phyloP scores from a whole-genome alignment of 2,329 filamentous ascomycete genomes.

The Huntiella moniliformis region DNA sequence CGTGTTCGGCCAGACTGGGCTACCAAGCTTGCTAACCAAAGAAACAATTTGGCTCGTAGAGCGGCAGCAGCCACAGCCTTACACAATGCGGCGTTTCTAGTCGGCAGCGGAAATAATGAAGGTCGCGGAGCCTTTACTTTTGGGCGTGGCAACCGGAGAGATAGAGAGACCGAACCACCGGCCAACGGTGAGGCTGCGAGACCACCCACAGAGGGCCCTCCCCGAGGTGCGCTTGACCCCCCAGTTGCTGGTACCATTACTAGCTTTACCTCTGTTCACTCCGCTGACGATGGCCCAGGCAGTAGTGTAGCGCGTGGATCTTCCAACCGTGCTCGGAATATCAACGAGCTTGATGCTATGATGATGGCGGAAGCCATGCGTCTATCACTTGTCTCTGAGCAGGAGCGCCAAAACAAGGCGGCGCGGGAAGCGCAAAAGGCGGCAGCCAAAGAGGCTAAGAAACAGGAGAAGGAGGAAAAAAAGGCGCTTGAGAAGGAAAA shows the following conservation, averaged over 20 bases:
- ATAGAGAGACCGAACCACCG: neutral
- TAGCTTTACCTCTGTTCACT: slow-evolving; percentile 1
- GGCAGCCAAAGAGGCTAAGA: slow-evolving; percentile 61
- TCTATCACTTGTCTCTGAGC: slow-evolving; percentile 75
- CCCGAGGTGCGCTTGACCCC: neutral
- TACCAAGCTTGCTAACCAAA: slow-evolving; percentile 67
- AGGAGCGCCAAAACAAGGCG: slow-evolving; percentile 72
- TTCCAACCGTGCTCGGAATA: neutral
- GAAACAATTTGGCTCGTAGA: slow-evolving; percentile 66
- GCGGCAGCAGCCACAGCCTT: slow-evolving; percentile 86
- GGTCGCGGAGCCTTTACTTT: slow-evolving; percentile 18
- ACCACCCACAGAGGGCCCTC: neutral
- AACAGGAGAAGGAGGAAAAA: slow-evolving; percentile 71
- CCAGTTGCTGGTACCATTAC: neutral
- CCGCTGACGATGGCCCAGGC: neutral
- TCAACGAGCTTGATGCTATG: slow-evolving; percentile 87
- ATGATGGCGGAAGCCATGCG: slow-evolving; percentile 98
- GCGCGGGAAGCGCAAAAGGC: slow-evolving; percentile 66
- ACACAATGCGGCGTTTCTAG: slow-evolving; percentile 80
- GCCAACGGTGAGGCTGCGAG: neutral
- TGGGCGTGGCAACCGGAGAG: slow-evolving; percentile 1
- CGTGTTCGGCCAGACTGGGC: slow-evolving; percentile 87
- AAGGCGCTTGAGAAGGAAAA: slow-evolving; percentile 75
- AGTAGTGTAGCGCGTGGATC: neutral
- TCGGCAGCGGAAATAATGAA: slow-evolving; percentile 52